These are phyloP conservation scores for Paramecium pentaurelia DNA, from an alignment of 73 alveolate genomes.

Conservation along the genomic window DNA sequence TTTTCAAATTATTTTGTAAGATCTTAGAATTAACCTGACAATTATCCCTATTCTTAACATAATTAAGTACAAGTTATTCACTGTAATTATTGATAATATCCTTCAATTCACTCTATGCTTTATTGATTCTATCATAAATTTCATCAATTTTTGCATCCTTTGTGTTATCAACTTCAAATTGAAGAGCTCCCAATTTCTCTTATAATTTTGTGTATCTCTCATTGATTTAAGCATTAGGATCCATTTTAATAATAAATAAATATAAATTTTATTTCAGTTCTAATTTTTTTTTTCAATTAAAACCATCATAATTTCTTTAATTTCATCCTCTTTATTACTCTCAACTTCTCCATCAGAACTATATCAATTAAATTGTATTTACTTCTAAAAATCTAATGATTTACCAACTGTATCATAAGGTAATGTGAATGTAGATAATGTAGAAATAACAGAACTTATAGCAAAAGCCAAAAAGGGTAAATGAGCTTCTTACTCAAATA, in stretches of 20 bases:
- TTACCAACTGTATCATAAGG: conserved; percentile 31
- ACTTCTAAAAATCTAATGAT: not conserved
- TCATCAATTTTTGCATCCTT: conserved; percentile 33
- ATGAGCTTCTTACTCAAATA: conserved; percentile 1
- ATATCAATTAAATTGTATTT: not conserved
- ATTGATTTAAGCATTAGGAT: conserved; percentile 30
- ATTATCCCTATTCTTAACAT: not conserved
- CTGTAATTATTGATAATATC: not conserved
- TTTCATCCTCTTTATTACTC: not conserved
- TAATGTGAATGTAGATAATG: not conserved
- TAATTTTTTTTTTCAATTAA: conserved; percentile 22
- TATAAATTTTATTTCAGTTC: conserved; percentile 48
- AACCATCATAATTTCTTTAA: not conserved
- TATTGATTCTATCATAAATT: not conserved
- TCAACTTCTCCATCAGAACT: not conserved
- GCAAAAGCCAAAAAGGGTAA: conserved; percentile 51
- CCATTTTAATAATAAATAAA: not conserved
- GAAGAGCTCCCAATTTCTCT: not conserved
- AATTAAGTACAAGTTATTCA: conserved; percentile 10
- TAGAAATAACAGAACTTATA: not conserved
- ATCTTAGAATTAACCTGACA: not conserved
- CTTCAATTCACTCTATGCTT: not conserved
- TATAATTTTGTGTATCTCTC: conserved; percentile 11
- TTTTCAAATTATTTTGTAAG: not conserved
- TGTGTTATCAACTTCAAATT: conserved; percentile 37